Conservation (phyloP, 2,329 filamentous ascomycete genomes). For the Aspergillus aculeatinus region DNA sequence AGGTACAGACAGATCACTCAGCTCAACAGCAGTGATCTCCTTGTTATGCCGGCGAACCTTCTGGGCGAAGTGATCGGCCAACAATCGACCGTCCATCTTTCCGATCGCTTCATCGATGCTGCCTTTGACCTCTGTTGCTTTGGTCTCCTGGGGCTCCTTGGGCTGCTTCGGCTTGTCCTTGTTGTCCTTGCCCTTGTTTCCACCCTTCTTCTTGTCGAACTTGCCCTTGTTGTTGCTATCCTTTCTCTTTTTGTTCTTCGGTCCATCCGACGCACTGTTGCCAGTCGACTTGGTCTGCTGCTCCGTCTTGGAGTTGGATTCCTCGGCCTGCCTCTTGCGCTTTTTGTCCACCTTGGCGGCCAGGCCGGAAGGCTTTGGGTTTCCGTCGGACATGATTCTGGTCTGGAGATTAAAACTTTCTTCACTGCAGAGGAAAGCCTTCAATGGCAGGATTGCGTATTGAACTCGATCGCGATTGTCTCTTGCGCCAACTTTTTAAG, state of each 20-base stretch:
- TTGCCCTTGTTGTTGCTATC: slow-evolving; percentile 16
- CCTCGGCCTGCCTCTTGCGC: slow-evolving; percentile 41
- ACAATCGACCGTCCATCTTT: slow-evolving; percentile 75
- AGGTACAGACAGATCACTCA: slow-evolving; percentile 77
- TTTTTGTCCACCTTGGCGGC: slow-evolving; percentile 40
- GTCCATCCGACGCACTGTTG: slow-evolving; percentile 23
- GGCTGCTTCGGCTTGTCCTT: slow-evolving; percentile 17
- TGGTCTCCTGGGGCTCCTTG: slow-evolving; percentile 28
- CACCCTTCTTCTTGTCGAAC: neutral
- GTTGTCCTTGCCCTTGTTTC: slow-evolving; percentile 22
- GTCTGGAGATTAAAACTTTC: neutral
- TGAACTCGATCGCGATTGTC: neutral
- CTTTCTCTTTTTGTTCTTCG: slow-evolving; percentile 35
- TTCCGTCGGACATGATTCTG: slow-evolving; percentile 21
- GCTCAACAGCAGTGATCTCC: slow-evolving; percentile 78
- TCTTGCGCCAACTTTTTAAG: slow-evolving; percentile 17
- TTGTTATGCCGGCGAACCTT: slow-evolving; percentile 74
- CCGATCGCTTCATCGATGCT: slow-evolving; percentile 78
- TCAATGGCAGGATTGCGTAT: slow-evolving; percentile 1
- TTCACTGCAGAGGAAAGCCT: neutral
- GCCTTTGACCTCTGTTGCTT: slow-evolving; percentile 59
- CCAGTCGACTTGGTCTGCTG: slow-evolving; percentile 22
- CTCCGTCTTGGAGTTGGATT: slow-evolving; percentile 30
- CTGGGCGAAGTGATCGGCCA: slow-evolving; percentile 83
- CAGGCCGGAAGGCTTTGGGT: slow-evolving; percentile 25